Percentiles rank a stretch among this genome's conserved stretches.
Evolutionary conservation across 1,284 basidiomycete genomes (phyloP).

Genomic region (Butyriboletus appendiculatus): DNA sequence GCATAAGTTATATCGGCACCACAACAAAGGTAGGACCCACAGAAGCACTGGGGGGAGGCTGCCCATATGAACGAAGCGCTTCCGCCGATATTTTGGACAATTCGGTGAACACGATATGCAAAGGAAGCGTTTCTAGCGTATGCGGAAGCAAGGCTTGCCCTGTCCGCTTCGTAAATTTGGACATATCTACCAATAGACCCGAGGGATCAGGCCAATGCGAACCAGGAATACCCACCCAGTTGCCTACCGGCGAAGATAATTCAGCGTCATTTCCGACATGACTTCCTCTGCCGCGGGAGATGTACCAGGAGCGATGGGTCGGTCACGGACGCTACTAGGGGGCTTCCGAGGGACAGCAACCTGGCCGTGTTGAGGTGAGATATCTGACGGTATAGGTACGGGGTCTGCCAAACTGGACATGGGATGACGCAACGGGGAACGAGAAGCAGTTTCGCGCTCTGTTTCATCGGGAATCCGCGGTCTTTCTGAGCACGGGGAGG

Average conservation of each 20-base stretch:
- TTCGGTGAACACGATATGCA: slow-evolving; percentile 28
- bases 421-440: background rate
- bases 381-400: background rate
- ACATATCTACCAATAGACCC: slow-evolving; percentile 23
- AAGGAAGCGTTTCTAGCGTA: slow-evolving; percentile 33
- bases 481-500: background rate
- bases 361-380: background rate
- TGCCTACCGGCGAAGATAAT: slow-evolving; percentile 32
- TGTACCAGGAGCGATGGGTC: background rate
- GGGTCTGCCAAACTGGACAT: background rate
- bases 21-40: slow-evolving; percentile 11
- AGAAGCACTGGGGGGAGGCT: slow-evolving; percentile 7
- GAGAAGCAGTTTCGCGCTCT: background rate
- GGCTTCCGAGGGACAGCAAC: background rate
- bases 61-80: background rate
- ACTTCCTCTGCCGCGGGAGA: slow-evolving; percentile 20
- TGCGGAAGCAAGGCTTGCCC: slow-evolving; percentile 35
- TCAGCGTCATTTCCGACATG: slow-evolving; percentile 33
- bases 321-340: background rate
- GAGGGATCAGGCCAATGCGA: slow-evolving; percentile 6
- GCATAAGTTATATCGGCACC: slow-evolving; percentile 3
- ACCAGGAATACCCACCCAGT: background rate
- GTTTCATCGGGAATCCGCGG: slow-evolving; percentile 1
- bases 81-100: background rate
- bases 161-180: slow-evolving; percentile 34